Conservation (phyloP, 441 rosid genomes). For the Eruca vesicaria region DNA sequence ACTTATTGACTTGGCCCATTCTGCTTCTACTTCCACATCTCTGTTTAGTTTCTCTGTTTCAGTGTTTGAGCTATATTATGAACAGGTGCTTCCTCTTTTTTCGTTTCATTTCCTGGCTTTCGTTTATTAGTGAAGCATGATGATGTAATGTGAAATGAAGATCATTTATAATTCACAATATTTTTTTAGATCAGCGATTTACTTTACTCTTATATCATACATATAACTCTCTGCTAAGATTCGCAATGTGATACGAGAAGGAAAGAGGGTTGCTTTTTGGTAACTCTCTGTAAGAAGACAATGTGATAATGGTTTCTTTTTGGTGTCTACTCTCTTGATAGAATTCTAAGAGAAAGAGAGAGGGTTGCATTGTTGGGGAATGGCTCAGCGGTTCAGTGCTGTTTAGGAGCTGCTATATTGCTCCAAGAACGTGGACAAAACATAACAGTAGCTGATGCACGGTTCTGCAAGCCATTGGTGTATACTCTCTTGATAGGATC, state of each 20-base stretch:
- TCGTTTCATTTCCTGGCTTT: not conserved
- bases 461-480: too few species aligned
- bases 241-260: too few species aligned
- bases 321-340: slow-evolving; percentile 35
- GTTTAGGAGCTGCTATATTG: too few species aligned
- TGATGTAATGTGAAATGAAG: too few species aligned
- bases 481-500: slow-evolving; percentile 64
- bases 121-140: slow-evolving; percentile 17
- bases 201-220: slow-evolving; percentile 16
- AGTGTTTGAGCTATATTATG: slow-evolving; percentile 85
- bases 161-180: slow-evolving; percentile 24
- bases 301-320: slow-evolving; percentile 20
- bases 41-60: slow-evolving; percentile 73
- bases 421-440: too few species aligned
- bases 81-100: slow-evolving; percentile 68
- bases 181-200: slow-evolving; percentile 70
- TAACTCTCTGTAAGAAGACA: too few species aligned
- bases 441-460: too few species aligned
- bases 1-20: slow-evolving; percentile 81
- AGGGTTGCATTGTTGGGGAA: too few species aligned
- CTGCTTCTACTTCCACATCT: slow-evolving; percentile 78
- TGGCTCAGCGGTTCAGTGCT: too few species aligned
- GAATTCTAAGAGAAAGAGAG: too few species aligned
- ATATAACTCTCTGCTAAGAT: slow-evolving; percentile 5
- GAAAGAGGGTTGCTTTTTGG: too few species aligned